Percentiles rank a stretch among this genome's conserved stretches.
Conservation (phyloP, 2,329 filamentous ascomycete genomes). For the Apiospora phragmitis region DNA sequence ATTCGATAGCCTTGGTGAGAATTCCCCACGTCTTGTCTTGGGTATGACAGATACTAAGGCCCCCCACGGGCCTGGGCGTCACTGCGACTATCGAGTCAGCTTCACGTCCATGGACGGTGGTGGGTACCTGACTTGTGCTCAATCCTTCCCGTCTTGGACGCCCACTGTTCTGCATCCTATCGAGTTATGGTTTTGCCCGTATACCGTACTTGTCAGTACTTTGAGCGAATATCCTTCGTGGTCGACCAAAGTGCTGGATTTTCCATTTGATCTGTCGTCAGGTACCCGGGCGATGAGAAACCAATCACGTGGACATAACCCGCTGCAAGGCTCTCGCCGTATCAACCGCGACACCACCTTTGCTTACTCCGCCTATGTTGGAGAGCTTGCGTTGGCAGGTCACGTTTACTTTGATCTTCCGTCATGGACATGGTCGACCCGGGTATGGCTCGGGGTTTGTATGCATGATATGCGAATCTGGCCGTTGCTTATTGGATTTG, state of each 20-base stretch:
- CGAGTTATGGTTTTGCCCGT: neutral
- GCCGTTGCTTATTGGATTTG: neutral
- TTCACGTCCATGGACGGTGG: neutral
- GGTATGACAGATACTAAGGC: neutral
- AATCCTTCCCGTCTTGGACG: neutral
- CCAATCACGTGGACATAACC: neutral
- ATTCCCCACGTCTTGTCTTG: neutral
- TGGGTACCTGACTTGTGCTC: neutral
- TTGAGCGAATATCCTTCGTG: neutral
- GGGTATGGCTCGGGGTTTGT: neutral
- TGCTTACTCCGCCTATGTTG: neutral
- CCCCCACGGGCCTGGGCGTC: neutral
- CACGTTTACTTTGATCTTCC: neutral
- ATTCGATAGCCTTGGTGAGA: neutral
- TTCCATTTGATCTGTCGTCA: neutral
- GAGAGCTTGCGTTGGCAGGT: neutral
- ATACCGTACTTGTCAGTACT: neutral
- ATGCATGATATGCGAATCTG: neutral
- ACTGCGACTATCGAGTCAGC: neutral
- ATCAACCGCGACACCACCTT: neutral
- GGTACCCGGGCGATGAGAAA: neutral
- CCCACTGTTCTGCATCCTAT: neutral
- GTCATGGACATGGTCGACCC: neutral
- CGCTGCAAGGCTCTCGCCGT: neutral
- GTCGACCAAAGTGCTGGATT: neutral